phyloP scores from a whole-genome alignment of 306 rosid species.

The Biancaea sappan region DNA sequence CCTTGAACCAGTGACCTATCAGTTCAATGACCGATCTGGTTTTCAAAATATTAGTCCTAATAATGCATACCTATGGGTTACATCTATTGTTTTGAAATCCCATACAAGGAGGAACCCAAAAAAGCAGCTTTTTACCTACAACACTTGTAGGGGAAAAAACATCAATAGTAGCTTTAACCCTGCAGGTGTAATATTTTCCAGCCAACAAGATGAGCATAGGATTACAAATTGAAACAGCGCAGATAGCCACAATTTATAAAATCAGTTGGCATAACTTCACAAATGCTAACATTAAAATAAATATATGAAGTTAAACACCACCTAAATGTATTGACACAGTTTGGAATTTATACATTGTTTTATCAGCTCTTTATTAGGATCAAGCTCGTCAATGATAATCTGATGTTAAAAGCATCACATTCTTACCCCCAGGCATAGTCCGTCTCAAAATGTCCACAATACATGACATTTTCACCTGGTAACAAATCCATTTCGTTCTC shows the following conservation, averaged over 20 bases:
- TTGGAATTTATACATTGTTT: neutral
- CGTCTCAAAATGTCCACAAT: conserved; percentile 28
- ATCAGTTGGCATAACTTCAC: neutral
- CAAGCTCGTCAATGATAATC: neutral
- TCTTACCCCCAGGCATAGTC: conserved; percentile 15
- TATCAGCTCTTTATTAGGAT: conserved; percentile 6
- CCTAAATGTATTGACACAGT: neutral
- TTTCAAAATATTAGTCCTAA: neutral
- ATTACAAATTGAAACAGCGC: neutral
- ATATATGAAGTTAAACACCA: neutral
- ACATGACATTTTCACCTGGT: conserved; percentile 22
- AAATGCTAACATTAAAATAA: neutral
- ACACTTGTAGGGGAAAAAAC: neutral
- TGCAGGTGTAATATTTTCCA: neutral
- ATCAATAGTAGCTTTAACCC: neutral
- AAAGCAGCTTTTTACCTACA: neutral
- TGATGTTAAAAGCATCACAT: neutral
- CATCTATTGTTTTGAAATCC: no score
- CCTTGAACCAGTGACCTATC: no score
- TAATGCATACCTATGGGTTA: neutral
- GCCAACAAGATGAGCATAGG: neutral
- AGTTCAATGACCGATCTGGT: no score
- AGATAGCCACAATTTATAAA: neutral
- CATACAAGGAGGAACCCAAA: no score
- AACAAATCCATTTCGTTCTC: conserved; percentile 18